These are phyloP conservation scores for Lipomyces lipofer DNA, from an alignment of 805 yeast genomes.

Conservation along the genomic window DNA sequence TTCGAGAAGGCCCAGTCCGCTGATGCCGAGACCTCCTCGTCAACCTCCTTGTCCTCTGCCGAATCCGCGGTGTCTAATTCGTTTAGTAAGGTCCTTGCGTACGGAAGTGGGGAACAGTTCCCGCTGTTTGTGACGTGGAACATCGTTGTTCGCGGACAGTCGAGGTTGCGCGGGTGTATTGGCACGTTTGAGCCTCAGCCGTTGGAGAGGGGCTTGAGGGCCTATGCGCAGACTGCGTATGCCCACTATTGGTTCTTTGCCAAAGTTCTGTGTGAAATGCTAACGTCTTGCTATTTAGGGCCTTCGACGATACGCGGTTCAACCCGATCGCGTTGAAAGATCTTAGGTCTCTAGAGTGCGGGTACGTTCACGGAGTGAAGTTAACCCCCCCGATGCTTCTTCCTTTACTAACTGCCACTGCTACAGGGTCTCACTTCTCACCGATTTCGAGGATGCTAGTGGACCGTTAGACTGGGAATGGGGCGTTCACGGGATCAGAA, in stretches of 20 bases:
- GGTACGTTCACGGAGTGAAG: slow-evolving; percentile 38
- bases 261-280: slow-evolving; percentile 21
- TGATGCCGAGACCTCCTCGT: neutral
- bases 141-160: slow-evolving; percentile 31
- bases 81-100: neutral
- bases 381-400: neutral
- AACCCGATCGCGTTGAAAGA: slow-evolving; percentile 60
- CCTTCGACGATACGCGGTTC: slow-evolving; percentile 78
- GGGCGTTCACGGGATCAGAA: slow-evolving; percentile 79
- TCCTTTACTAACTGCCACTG: too few relatives aligned
- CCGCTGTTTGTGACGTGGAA: slow-evolving; percentile 93
- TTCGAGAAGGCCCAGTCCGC: slow-evolving; percentile 11
- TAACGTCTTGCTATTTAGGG: slow-evolving; percentile 41
- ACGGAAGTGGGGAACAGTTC: slow-evolving; percentile 24
- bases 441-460: slow-evolving; percentile 53
- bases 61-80: neutral
- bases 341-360: slow-evolving; percentile 51
- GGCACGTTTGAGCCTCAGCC: slow-evolving; percentile 73
- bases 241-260: slow-evolving; percentile 11
- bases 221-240: slow-evolving; percentile 60
- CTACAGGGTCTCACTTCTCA: slow-evolving; percentile 64
- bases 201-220: slow-evolving; percentile 57
- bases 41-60: slow-evolving; percentile 10
- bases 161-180: slow-evolving; percentile 79
- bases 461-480: slow-evolving; percentile 72